Evolutionary conservation across 2,329 filamentous ascomycete species (phyloP).

Genomic region (Chrysosporium queenslandicum): DNA sequence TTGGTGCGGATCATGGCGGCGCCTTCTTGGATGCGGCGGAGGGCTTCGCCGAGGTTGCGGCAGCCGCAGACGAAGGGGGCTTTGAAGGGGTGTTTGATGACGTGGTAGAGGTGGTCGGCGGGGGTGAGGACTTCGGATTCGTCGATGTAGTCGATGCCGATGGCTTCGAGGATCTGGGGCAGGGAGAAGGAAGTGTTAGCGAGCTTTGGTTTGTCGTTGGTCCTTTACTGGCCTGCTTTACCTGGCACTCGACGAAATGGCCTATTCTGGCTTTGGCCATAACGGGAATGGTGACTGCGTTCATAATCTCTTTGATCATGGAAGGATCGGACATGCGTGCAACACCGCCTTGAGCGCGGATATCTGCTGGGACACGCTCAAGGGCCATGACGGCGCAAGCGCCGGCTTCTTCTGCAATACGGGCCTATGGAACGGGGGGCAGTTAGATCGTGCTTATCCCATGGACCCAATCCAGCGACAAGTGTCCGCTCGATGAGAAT

Average conservation of each 20-base stretch:
- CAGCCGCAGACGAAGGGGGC: conserved; percentile 95
- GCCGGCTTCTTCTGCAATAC: conserved; percentile 94
- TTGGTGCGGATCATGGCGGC: conserved; percentile 99
- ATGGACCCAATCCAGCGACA: background rate
- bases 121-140: conserved; percentile 96
- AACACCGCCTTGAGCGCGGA: conserved; percentile 82
- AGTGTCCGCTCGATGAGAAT: background rate
- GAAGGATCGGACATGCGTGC: conserved; percentile 92
- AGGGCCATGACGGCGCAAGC: conserved; percentile 97
- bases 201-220: background rate
- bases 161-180: conserved; percentile 73
- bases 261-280: conserved; percentile 99
- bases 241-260: conserved; percentile 93
- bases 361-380: conserved; percentile 93
- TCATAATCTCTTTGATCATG: conserved; percentile 94
- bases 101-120: conserved; percentile 81
- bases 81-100: conserved; percentile 74
- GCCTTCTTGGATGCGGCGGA: conserved; percentile 81
- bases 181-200: background rate
- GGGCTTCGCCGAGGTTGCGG: conserved; percentile 84
- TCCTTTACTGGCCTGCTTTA: conserved; percentile 23
- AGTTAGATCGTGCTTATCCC: background rate
- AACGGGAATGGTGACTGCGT: conserved; percentile 88
- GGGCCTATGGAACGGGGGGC: conserved; percentile 48
- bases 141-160: conserved; percentile 96